These are phyloP conservation scores for Wickerhamiella cacticola DNA, from an alignment of 805 yeast species.

Conservation along the genomic window DNA sequence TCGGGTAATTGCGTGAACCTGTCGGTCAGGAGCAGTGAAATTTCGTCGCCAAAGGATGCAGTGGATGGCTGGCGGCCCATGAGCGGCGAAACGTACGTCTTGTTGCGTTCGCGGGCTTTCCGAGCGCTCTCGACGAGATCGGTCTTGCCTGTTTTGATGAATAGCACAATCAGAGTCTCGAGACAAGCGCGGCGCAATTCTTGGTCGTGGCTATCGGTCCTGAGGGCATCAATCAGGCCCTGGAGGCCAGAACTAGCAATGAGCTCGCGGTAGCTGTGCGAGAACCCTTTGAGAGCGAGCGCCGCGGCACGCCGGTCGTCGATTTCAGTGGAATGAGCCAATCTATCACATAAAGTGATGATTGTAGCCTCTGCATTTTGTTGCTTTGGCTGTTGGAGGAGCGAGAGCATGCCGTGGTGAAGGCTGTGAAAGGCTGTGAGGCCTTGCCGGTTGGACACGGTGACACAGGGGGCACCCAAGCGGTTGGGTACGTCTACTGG, in stretches of 20 bases:
- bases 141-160: conserved; percentile 46
- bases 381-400: conserved; percentile 37
- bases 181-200: conserved; percentile 66
- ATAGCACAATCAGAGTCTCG: conserved; percentile 73
- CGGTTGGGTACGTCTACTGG: too few species aligned
- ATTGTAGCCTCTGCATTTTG: conserved; percentile 72
- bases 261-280: conserved; percentile 77
- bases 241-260: conserved; percentile 81
- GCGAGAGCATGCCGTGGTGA: conserved; percentile 14
- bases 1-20: conserved; percentile 58
- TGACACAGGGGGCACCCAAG: too few species aligned
- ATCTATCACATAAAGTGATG: conserved; percentile 75
- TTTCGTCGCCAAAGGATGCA: conserved; percentile 50
- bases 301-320: conserved; percentile 88
- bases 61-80: not conserved
- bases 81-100: conserved; percentile 25
- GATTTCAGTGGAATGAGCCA: conserved; percentile 66
- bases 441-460: too few species aligned
- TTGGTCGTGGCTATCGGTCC: conserved; percentile 54
- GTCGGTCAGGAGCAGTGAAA: conserved; percentile 91
- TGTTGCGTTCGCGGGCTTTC: conserved; percentile 32
- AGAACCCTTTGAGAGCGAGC: conserved; percentile 73
- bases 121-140: conserved; percentile 70
- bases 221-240: conserved; percentile 54
- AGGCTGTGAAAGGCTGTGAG: too few species aligned